Base-by-base conservation (phyloP, 2,329 filamentous ascomycete genomes). In the Conoideocrella luteorostrata region DNA sequence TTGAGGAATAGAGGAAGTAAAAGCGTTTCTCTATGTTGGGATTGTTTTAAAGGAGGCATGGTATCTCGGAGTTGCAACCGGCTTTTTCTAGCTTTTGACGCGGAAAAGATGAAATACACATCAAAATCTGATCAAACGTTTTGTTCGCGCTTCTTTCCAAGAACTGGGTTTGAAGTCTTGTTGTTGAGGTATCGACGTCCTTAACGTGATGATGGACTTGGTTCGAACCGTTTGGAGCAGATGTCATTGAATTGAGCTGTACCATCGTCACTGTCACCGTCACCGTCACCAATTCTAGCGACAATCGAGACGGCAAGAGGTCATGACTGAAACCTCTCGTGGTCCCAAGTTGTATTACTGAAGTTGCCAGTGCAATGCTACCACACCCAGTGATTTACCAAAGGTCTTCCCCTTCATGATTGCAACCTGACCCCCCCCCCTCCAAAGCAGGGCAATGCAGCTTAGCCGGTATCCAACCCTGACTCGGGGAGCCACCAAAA, bases 1-100 rank as follows among this genome's bases (percentile, higher is more conserved):
- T 98, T 54, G 80, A 84, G 73, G 80, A 84, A 67, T 78, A 82
- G 75, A 65, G 59, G 59, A 63, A 20, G 41, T 43, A 50, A 56
- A 56, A 28, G 34, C 22, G 44, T 59, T 56, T 63, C 57, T 60
- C 55, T 60, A 44, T 32, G 53, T 60, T 60, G 59, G 64, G 62
- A 64, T 63, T 63, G 63, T 67, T 56, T 65, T 45, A 58, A 56
- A 63, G 63, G 61, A 61, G 41, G 63, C 62, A 66, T 66, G 65
- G 66, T 64, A 68, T 69, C 66, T 58, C 52, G 66, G 66, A 69
- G 66, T 69, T 69, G 66, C 63, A 64, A 62, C 58, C 61, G 65
- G 65, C 64, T 52, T 58, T 69, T 66, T 62, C 38, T 67, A 66
- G 65, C 61, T 64, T 66, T 66, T 64, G 56, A 64, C 51, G 58